Conservation (phyloP, 495 filamentous ascomycete genomes). For the Hyphodiscus hymeniophilus region DNA sequence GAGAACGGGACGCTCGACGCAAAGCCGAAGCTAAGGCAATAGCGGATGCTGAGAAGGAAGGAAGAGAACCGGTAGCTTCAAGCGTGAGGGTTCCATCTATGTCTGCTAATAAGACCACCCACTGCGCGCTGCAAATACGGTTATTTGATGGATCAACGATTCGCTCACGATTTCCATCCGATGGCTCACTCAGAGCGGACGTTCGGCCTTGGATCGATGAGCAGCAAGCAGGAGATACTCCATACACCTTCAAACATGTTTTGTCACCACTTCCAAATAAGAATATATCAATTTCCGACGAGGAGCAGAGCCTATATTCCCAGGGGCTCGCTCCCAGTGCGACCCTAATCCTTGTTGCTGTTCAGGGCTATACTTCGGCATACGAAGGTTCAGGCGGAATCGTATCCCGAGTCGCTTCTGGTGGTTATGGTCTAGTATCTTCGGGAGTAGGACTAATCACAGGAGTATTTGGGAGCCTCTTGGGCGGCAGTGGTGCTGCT, state of each 20-base stretch:
- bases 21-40: slow-evolving; percentile 29
- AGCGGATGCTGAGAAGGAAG: slow-evolving; percentile 4
- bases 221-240: slow-evolving; percentile 30
- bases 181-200: slow-evolving; percentile 52
- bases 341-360: slow-evolving; percentile 74
- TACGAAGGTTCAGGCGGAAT: slow-evolving; percentile 33
- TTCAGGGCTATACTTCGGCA: slow-evolving; percentile 50
- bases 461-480: slow-evolving; percentile 44
- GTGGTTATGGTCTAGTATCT: slow-evolving; percentile 23
- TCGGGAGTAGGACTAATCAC: slow-evolving; percentile 34
- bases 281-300: slow-evolving; percentile 63
- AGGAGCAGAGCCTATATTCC: slow-evolving; percentile 54
- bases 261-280: slow-evolving; percentile 70
- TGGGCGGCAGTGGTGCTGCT: slow-evolving; percentile 35
- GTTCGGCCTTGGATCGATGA: slow-evolving; percentile 73
- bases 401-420: slow-evolving; percentile 9
- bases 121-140: slow-evolving; percentile 69
- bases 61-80: slow-evolving; percentile 4
- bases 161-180: slow-evolving; percentile 58
- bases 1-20: slow-evolving; percentile 38
- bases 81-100: not conserved
- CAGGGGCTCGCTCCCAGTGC: slow-evolving; percentile 68
- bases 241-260: slow-evolving; percentile 81
- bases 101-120: slow-evolving; percentile 4
- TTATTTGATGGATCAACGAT: slow-evolving; percentile 79